Percentiles rank a stretch among this genome's conserved stretches.
These are phyloP conservation scores for Boletus subparvulus DNA, from an alignment of 768 basidiomycete species.

Conservation along the genomic window DNA sequence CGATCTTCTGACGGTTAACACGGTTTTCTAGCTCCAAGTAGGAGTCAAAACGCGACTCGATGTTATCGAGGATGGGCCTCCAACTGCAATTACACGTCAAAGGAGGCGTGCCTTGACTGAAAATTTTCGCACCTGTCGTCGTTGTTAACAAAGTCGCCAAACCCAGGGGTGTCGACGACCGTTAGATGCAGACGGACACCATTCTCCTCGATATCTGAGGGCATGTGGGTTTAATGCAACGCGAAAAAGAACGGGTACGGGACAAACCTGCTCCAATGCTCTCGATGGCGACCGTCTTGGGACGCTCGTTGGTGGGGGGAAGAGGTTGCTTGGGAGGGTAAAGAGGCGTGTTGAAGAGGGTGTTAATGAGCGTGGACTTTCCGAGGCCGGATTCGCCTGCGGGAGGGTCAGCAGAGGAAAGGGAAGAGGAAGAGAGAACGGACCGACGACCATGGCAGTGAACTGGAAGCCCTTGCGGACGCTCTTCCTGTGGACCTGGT, in stretches of 20 bases:
- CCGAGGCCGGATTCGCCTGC: conserved; percentile 96
- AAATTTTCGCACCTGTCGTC: conserved; percentile 76
- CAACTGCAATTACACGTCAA: conserved; percentile 56
- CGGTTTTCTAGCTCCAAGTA: conserved; percentile 99
- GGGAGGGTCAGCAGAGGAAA: conserved; percentile 9
- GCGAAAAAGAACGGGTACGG: not conserved
- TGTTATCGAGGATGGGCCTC: conserved; percentile 98
- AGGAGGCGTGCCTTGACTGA: conserved; percentile 7
- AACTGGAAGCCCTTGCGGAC: conserved; percentile 99
- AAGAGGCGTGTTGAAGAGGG: conserved; percentile 94
- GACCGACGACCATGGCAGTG: conserved; percentile 98
- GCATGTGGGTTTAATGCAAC: conserved; percentile 19
- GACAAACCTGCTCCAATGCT: conserved; percentile 92
- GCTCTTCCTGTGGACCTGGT: conserved; percentile 99
- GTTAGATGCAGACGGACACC: conserved; percentile 95
- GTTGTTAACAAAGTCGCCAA: conserved; percentile 99
- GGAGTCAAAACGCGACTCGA: conserved; percentile 95
- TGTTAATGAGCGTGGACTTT: conserved; percentile 98
- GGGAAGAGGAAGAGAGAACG: conserved; percentile 36
- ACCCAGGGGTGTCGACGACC: conserved; percentile 99
- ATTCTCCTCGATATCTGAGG: conserved; percentile 95
- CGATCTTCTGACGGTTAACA: conserved; percentile 90
- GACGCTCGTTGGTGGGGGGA: conserved; percentile 80
- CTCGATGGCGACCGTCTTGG: conserved; percentile 96
- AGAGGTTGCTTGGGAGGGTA: conserved; percentile 86